Evolutionary conservation across 306 rosid species (phyloP).

Genomic region (Rubus parviflorus): DNA sequence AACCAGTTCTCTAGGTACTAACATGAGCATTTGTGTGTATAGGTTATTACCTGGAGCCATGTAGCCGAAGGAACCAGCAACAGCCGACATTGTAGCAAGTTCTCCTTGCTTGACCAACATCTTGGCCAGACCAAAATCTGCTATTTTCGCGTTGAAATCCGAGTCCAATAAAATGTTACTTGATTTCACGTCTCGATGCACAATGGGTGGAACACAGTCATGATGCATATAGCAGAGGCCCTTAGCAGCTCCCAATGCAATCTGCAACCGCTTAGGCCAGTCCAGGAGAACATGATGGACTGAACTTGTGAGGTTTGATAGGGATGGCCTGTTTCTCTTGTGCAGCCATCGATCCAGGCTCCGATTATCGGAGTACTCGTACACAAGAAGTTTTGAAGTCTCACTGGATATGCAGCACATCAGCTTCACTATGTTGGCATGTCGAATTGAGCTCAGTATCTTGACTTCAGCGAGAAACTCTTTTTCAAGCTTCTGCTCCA

Average conservation of each 20-base stretch:
- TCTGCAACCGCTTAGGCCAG: conserved; percentile 70
- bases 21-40: not conserved
- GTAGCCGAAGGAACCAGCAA: conserved; percentile 90
- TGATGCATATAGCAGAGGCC: conserved; percentile 92
- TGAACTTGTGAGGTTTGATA: conserved; percentile 30
- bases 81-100: conserved; percentile 66
- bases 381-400: conserved; percentile 67
- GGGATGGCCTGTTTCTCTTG: conserved; percentile 32
- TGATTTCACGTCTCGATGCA: conserved; percentile 78
- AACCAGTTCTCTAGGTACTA: not conserved
- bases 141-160: conserved; percentile 69
- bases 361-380: conserved; percentile 58
- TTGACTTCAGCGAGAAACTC: conserved; percentile 72
- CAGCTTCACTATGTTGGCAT: conserved; percentile 75
- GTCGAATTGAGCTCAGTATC: conserved; percentile 67
- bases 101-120: conserved; percentile 66
- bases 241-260: conserved; percentile 69
- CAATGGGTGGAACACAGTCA: conserved; percentile 58
- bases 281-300: conserved; percentile 32
- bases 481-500: conserved; percentile 60
- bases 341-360: conserved; percentile 80
- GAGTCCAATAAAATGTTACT: conserved; percentile 81
- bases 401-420: conserved; percentile 60
- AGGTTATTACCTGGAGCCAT: conserved; percentile 78
- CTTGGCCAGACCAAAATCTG: conserved; percentile 86